A percentile compares a stretch with the other conserved stretches of the same genome.
These are phyloP conservation scores for Clonostachys chloroleuca DNA, from an alignment of 2,329 filamentous ascomycete genomes.

Conservation along the genomic window DNA sequence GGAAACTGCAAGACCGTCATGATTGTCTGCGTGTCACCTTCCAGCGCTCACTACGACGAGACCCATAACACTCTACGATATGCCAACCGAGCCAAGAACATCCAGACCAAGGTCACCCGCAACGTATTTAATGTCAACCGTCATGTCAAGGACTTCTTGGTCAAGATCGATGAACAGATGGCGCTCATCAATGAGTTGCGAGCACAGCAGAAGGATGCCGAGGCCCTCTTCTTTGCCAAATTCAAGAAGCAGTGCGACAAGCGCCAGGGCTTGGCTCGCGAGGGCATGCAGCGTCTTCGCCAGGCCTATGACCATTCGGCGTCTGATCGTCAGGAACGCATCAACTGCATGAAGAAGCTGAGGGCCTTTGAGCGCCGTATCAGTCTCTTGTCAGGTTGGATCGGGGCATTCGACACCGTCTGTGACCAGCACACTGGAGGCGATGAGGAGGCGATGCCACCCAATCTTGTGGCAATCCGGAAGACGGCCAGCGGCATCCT, in stretches of 20 bases:
- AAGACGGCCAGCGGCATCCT: conserved; percentile 88
- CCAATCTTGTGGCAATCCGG: conserved; percentile 69
- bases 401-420: conserved; percentile 82
- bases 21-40: conserved; percentile 98
- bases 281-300: conserved; percentile 77
- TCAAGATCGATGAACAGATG: conserved; percentile 99
- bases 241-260: conserved; percentile 90
- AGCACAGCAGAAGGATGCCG: conserved; percentile 85
- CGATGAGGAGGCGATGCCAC: conserved; percentile 62
- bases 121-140: conserved; percentile 99
- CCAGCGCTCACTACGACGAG: conserved; percentile 94
- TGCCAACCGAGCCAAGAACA: conserved; percentile 97
- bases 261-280: conserved; percentile 68
- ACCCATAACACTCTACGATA: conserved; percentile 97
- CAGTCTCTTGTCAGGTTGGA: conserved; percentile 82
- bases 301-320: conserved; percentile 78
- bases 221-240: conserved; percentile 76
- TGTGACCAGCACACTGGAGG: conserved; percentile 56
- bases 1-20: conserved; percentile 99
- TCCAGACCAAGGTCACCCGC: conserved; percentile 98
- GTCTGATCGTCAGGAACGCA: conserved; percentile 73
- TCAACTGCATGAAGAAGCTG: conserved; percentile 75
- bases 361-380: conserved; percentile 83
- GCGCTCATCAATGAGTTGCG: conserved; percentile 94
- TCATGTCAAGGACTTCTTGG: conserved; percentile 97